phyloP scores from a whole-genome alignment of 371 early-diverging fungal genomes.

The Syncephalastrum monosporum region DNA sequence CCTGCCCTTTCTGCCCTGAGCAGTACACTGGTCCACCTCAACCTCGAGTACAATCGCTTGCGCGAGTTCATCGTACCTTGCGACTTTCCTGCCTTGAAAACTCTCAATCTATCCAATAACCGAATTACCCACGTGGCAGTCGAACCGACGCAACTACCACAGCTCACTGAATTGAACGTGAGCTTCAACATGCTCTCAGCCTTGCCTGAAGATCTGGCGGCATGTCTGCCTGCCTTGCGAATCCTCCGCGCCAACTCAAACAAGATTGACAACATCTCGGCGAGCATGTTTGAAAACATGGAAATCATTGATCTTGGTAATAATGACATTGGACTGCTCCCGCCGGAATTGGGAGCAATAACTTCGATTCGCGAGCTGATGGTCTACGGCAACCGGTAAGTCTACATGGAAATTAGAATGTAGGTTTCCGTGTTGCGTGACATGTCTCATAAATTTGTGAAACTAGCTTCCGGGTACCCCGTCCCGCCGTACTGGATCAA shows the following conservation, averaged over 20 bases:
- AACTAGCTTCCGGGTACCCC: conserved; percentile 60
- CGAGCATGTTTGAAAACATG: conserved; percentile 46
- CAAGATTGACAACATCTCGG: conserved; percentile 45
- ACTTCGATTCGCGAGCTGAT: conserved; percentile 46
- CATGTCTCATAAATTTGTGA: background rate
- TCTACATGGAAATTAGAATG: no score
- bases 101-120: conserved; percentile 57
- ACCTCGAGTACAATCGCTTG: conserved; percentile 54
- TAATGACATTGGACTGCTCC: conserved; percentile 59
- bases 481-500: conserved; percentile 60
- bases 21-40: conserved; percentile 43
- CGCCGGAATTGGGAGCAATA: conserved; percentile 58
- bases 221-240: conserved; percentile 49
- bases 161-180: conserved; percentile 43
- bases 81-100: conserved; percentile 41
- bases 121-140: conserved; percentile 31
- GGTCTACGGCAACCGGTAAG: conserved; percentile 60
- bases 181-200: conserved; percentile 41
- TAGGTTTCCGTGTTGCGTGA: no score
- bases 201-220: conserved; percentile 42
- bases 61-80: conserved; percentile 13
- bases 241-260: conserved; percentile 49
- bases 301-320: conserved; percentile 55
- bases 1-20: conserved; percentile 20
- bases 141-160: conserved; percentile 36